Percentiles rank a stretch among this genome's conserved stretches.
Evolutionary conservation across 2,329 filamentous ascomycete species (phyloP).

Genomic region (Ascosphaera pollenicola): DNA sequence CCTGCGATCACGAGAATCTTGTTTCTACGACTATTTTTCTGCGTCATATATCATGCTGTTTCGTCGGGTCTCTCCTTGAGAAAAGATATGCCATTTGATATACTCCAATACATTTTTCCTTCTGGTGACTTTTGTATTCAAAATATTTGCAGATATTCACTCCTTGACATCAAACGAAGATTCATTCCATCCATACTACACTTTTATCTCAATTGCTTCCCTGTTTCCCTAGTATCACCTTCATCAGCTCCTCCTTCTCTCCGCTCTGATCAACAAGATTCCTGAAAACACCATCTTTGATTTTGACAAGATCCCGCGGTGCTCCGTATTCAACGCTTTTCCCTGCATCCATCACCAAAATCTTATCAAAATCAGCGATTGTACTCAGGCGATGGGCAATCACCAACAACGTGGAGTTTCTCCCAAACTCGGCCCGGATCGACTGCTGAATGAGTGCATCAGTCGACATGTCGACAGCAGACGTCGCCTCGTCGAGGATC

Average conservation of each 20-base stretch:
- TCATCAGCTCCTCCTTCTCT: slow-evolving; percentile 12
- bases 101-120: no score
- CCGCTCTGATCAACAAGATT: slow-evolving; percentile 28
- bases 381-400: slow-evolving; percentile 58
- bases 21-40: no score
- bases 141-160: no score
- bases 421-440: slow-evolving; percentile 47
- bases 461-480: slow-evolving; percentile 56
- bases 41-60: no score
- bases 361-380: slow-evolving; percentile 54
- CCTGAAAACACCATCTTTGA: slow-evolving; percentile 30
- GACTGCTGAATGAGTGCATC: slow-evolving; percentile 51
- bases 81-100: no score
- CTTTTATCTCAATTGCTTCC: not conserved
- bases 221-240: slow-evolving; percentile 8
- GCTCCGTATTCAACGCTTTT: slow-evolving; percentile 43
- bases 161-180: not conserved
- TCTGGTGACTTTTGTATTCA: no score
- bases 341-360: slow-evolving; percentile 49
- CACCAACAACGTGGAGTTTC: slow-evolving; percentile 38
- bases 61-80: no score
- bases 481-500: slow-evolving; percentile 62
- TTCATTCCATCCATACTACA: slow-evolving; percentile 8
- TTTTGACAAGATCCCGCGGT: slow-evolving; percentile 38
- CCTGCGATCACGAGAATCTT: no score